Conservation (phyloP, 495 filamentous ascomycete genomes). For the Clavariopsis aquatica region DNA sequence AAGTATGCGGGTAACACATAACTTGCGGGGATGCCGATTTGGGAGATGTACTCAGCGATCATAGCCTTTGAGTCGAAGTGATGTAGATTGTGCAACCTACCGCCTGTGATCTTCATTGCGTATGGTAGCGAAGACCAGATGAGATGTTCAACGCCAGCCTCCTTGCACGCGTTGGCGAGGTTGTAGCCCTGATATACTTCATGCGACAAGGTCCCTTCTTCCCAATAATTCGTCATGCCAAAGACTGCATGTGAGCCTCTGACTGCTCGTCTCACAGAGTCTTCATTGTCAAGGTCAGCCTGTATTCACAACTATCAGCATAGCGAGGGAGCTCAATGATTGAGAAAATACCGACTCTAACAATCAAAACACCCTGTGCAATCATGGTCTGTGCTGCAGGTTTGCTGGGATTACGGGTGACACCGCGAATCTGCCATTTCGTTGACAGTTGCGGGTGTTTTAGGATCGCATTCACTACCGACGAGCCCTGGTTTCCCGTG, state of each 20-base stretch:
- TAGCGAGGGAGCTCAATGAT: background rate
- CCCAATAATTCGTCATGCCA: slow-evolving; percentile 46
- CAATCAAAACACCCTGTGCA: slow-evolving; percentile 49
- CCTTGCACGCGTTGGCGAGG: slow-evolving; percentile 44
- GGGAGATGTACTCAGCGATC: slow-evolving; percentile 59
- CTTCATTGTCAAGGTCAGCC: slow-evolving; percentile 44
- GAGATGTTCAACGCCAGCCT: slow-evolving; percentile 43
- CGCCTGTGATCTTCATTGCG: slow-evolving; percentile 43
- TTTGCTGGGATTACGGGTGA: slow-evolving; percentile 56
- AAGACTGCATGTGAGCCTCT: slow-evolving; percentile 45
- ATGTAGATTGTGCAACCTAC: slow-evolving; percentile 52
- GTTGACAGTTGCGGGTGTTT: slow-evolving; percentile 51
- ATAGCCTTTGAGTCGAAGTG: slow-evolving; percentile 66
- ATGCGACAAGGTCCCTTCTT: slow-evolving; percentile 35
- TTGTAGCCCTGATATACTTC: slow-evolving; percentile 46
- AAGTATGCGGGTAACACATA: slow-evolving; percentile 62
- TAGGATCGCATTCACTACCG: slow-evolving; percentile 56
- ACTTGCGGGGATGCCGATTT: slow-evolving; percentile 51
- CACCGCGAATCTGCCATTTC: slow-evolving; percentile 56
- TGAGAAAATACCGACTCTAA: slow-evolving; percentile 10
- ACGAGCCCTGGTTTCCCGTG: slow-evolving; percentile 64
- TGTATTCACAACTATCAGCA: slow-evolving; percentile 14
- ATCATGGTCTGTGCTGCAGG: slow-evolving; percentile 48
- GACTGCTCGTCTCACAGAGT: slow-evolving; percentile 40
- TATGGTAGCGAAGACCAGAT: slow-evolving; percentile 46